phyloP scores from a whole-genome alignment of 1,139 yeast genomes.

The Debaryomyces singareniensis region DNA sequence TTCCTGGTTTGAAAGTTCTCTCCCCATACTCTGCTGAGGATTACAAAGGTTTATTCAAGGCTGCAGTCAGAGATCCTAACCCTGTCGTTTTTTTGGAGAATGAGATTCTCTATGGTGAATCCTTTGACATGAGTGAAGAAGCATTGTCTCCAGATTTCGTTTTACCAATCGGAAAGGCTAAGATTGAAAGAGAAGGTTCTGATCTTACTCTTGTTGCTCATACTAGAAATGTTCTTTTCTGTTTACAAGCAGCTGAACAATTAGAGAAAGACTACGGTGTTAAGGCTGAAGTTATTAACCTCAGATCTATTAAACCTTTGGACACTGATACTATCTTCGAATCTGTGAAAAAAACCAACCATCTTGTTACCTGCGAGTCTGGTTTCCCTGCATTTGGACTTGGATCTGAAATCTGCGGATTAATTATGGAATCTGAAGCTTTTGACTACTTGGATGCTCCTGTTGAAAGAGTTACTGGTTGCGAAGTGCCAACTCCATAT shows the following conservation, averaged over 20 bases:
- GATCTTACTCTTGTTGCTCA: constrained; percentile 89
- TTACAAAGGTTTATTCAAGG: constrained; percentile 91
- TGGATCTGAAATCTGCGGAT: constrained; percentile 97
- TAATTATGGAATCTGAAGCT: constrained; percentile 97
- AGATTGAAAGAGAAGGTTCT: constrained; percentile 86
- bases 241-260: constrained; percentile 84
- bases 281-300: constrained; percentile 87
- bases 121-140: constrained; percentile 86
- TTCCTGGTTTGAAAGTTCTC: constrained; percentile 95
- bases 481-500: constrained; percentile 99
- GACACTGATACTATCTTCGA: constrained; percentile 82
- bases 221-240: constrained; percentile 81
- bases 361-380: constrained; percentile 91
- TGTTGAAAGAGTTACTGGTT: constrained; percentile 97
- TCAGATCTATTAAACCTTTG: constrained; percentile 95
- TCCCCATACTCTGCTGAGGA: constrained; percentile 96
- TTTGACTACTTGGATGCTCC: constrained; percentile 99
- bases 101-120: constrained; percentile 90
- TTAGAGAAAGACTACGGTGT: constrained; percentile 82
- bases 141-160: constrained; percentile 82
- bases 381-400: constrained; percentile 99
- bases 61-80: constrained; percentile 97
- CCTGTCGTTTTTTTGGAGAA: constrained; percentile 95
- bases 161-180: constrained; percentile 92
- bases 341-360: constrained; percentile 95